Conservation (phyloP, 106 monocot genomes). For the Chionographis japonica region DNA sequence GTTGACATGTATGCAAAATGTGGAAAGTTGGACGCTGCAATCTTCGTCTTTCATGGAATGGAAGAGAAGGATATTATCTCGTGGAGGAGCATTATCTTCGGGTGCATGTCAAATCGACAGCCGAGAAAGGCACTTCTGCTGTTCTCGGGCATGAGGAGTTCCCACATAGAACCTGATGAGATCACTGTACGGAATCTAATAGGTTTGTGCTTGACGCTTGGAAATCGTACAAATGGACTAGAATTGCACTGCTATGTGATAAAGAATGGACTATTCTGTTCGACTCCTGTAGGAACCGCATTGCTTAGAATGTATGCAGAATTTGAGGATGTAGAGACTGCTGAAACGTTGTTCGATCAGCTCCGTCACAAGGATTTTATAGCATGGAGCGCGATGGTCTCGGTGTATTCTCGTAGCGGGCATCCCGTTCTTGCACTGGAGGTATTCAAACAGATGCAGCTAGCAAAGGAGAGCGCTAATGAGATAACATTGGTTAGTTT, state of each 20-base stretch:
- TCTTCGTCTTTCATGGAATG: conserved; percentile 23
- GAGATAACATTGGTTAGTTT: conserved; percentile 50
- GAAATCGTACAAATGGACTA: conserved; percentile 17
- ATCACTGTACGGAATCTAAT: conserved; percentile 23
- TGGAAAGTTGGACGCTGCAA: conserved; percentile 14
- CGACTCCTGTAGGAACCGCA: conserved; percentile 24
- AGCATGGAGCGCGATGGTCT: conserved; percentile 55
- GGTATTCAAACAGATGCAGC: conserved; percentile 34
- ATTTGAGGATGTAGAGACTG: conserved; percentile 21
- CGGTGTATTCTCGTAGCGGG: conserved; percentile 19
- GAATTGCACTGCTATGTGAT: conserved; percentile 37
- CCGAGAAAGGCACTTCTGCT: conserved; percentile 12
- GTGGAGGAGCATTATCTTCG: conserved; percentile 48
- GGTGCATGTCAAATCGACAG: conserved; percentile 12
- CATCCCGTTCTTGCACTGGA: conserved; percentile 34
- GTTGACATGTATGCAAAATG: conserved; percentile 44
- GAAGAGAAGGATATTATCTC: conserved; percentile 29
- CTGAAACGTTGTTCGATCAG: conserved; percentile 25
- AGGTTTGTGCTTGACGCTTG: conserved; percentile 7
- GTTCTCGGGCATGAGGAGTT: conserved; percentile 43
- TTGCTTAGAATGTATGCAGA: conserved; percentile 45
- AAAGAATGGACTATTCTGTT: conserved; percentile 20
- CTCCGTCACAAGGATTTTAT: conserved; percentile 31
- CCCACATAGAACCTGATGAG: conserved; percentile 14
- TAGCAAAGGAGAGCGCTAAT: conserved; percentile 19